Evolutionary conservation across 1,284 basidiomycete species (phyloP).

Genomic region (Cryptococcus amylolentus): DNA sequence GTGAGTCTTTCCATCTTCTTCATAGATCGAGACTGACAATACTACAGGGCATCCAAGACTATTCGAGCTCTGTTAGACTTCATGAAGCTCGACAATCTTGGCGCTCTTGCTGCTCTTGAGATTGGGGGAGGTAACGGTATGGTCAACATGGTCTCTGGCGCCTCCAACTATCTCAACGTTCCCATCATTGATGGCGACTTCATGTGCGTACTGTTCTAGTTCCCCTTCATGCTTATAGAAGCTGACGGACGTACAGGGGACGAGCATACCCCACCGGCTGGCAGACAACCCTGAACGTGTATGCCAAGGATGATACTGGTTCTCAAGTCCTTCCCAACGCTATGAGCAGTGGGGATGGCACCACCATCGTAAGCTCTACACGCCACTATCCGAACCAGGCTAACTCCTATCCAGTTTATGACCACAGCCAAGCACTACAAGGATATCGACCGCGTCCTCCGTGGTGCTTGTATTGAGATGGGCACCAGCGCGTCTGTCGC

Average conservation of each 20-base stretch:
- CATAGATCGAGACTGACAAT: not conserved
- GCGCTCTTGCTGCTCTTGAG: slow-evolving; percentile 24
- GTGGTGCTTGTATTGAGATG: slow-evolving; percentile 36
- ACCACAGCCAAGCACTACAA: slow-evolving; percentile 26
- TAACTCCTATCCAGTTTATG: slow-evolving; percentile 14
- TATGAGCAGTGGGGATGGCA: slow-evolving; percentile 32
- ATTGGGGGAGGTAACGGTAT: slow-evolving; percentile 61
- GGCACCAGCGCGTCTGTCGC: slow-evolving; percentile 32
- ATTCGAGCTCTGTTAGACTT: slow-evolving; percentile 13
- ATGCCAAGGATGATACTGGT: slow-evolving; percentile 19
- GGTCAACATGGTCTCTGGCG: slow-evolving; percentile 52
- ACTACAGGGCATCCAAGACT: not conserved
- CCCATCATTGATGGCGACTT: slow-evolving; percentile 55
- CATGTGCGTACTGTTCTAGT: slow-evolving; percentile 8
- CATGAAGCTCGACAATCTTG: slow-evolving; percentile 11
- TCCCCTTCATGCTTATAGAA: too few species aligned
- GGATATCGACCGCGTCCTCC: slow-evolving; percentile 23
- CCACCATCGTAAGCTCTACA: slow-evolving; percentile 10
- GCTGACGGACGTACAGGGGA: not conserved
- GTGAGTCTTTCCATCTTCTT: not conserved
- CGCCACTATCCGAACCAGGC: not conserved
- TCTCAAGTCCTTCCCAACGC: slow-evolving; percentile 22
- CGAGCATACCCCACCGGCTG: slow-evolving; percentile 31
- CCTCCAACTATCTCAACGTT: slow-evolving; percentile 32
- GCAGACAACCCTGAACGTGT: slow-evolving; percentile 35